Conservation (phyloP, 225 moss, liverwort and hornwort species). For the Physcomitrellopsis africana region DNA sequence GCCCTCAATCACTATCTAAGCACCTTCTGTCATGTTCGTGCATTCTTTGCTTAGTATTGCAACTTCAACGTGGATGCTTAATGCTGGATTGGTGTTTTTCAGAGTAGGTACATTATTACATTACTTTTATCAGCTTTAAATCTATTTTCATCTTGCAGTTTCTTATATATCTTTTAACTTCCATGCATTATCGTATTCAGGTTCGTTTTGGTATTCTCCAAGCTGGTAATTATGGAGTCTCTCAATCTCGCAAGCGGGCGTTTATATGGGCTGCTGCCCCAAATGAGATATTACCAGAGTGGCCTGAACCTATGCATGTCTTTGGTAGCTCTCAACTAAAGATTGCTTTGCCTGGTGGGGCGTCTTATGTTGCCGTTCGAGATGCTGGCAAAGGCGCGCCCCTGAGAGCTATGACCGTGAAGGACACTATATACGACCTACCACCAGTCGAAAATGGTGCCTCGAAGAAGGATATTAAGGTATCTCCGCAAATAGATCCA, state of each 20-base stretch:
- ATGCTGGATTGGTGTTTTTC: constrained; percentile 10
- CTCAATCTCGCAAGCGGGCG: constrained; percentile 96
- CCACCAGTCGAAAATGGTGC: constrained; percentile 89
- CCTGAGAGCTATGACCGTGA: constrained; percentile 88
- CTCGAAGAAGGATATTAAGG: constrained; percentile 55
- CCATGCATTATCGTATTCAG: constrained; percentile 35
- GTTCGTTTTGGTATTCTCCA: constrained; percentile 97
- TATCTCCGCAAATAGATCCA: constrained; percentile 9
- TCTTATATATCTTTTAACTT: neutral
- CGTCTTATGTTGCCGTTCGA: constrained; percentile 77
- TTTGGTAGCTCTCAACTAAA: constrained; percentile 88
- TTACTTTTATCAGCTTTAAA: neutral
- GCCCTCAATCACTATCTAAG: neutral
- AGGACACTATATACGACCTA: constrained; percentile 87
- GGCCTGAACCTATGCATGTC: constrained; percentile 98
- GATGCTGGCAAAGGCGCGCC: constrained; percentile 90
- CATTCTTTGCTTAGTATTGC: neutral
- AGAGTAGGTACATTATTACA: neutral
- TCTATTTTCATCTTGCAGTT: neutral
- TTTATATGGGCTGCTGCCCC: constrained; percentile 97
- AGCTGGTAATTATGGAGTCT: constrained; percentile 96
- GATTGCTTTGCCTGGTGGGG: constrained; percentile 73
- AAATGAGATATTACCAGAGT: constrained; percentile 76
- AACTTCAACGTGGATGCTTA: neutral
- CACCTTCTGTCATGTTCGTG: neutral